Evolutionary conservation across 495 filamentous ascomycete species (phyloP).

Genomic region (Neurospora cerealis): DNA sequence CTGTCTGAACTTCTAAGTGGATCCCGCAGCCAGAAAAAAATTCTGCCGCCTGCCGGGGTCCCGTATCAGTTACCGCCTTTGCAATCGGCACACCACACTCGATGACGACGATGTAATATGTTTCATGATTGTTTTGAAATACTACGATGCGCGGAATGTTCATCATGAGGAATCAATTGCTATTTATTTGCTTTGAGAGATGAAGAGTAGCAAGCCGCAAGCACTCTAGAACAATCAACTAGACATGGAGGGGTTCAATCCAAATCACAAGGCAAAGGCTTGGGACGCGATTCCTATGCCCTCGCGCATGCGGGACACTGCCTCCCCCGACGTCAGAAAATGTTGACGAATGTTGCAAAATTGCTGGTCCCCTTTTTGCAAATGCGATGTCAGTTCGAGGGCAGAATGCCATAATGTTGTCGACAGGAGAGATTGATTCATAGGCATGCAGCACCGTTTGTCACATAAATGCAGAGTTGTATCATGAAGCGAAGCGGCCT

Average conservation of each 20-base stretch:
- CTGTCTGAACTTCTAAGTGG: neutral
- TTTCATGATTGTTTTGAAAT: neutral
- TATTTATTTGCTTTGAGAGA: neutral
- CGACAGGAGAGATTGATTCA: neutral
- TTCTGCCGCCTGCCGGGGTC: neutral
- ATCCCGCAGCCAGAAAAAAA: neutral
- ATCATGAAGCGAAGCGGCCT: neutral
- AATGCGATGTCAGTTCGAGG: slow-evolving; percentile 12
- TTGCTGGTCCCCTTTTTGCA: neutral
- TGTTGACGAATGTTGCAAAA: neutral
- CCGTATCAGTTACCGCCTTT: neutral
- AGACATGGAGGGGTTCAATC: neutral
- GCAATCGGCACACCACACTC: neutral
- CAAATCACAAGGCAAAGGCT: neutral
- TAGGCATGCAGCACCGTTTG: neutral
- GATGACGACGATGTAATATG: neutral
- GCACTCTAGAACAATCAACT: neutral
- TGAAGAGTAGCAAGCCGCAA: neutral
- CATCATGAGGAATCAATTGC: neutral
- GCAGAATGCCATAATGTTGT: neutral
- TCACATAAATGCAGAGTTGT: neutral
- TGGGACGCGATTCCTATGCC: neutral
- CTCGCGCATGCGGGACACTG: neutral
- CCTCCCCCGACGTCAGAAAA: neutral
- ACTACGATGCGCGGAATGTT: neutral